Percentiles rank a stretch among this genome's conserved stretches.
Conservation (phyloP, 805 yeast species). For the Teunomyces panamensis region DNA sequence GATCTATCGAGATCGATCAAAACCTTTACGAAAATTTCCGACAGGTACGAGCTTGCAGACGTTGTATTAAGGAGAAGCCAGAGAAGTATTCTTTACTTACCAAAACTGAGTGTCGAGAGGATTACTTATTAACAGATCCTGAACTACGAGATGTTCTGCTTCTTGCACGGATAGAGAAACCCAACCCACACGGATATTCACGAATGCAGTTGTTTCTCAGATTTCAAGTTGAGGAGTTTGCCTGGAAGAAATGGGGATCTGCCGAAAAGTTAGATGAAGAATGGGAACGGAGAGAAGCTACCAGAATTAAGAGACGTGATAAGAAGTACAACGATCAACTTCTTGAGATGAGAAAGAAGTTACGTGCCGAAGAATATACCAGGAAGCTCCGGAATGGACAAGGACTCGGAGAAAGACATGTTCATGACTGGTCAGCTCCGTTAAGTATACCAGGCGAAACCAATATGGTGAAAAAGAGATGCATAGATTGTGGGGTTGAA, state of each 20-base stretch:
- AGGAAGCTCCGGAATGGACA: conserved; percentile 61
- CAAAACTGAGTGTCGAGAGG: conserved; percentile 92
- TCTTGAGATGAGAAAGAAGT: conserved; percentile 82
- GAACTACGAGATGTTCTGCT: conserved; percentile 71
- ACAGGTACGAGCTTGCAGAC: conserved; percentile 69
- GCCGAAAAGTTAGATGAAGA: conserved; percentile 87
- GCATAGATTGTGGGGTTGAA: conserved; percentile 80
- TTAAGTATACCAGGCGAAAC: conserved; percentile 40
- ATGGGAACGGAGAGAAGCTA: conserved; percentile 79
- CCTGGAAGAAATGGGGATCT: conserved; percentile 94
- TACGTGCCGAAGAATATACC: conserved; percentile 89
- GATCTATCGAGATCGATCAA: conserved; percentile 75
- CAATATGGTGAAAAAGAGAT: conserved; percentile 51
- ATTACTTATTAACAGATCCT: conserved; percentile 90
- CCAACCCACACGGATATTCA: conserved; percentile 92
- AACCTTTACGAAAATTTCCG: conserved; percentile 66
- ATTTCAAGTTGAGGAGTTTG: conserved; percentile 89
- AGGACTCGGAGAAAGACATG: conserved; percentile 57
- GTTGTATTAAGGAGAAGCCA: conserved; percentile 68
- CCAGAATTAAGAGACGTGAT: conserved; percentile 70
- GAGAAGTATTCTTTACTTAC: conserved; percentile 90
- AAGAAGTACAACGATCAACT: conserved; percentile 74
- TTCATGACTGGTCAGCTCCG: conserved; percentile 71
- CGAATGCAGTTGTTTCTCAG: conserved; percentile 91
- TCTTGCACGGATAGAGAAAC: conserved; percentile 77